Conservation (phyloP, 1,284 basidiomycete species). For the Cronartium quercuum region DNA sequence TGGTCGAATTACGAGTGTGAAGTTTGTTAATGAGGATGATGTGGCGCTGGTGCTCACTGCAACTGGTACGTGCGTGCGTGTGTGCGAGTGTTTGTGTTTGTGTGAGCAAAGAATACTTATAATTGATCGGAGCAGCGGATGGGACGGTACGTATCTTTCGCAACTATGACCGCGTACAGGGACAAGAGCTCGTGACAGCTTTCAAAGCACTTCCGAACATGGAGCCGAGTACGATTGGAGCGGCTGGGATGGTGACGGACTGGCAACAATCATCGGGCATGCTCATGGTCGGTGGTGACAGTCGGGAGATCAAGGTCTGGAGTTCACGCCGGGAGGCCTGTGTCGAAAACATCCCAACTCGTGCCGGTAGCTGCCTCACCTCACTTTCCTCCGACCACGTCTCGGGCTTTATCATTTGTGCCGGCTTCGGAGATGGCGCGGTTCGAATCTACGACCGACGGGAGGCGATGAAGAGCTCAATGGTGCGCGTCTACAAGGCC, state of each 20-base stretch:
- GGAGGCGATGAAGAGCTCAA: conserved; percentile 72
- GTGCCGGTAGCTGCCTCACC: conserved; percentile 82
- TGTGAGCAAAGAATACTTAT: background rate
- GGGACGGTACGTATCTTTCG: conserved; percentile 31
- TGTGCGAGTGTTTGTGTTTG: background rate
- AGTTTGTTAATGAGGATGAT: conserved; percentile 36
- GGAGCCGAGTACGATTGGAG: conserved; percentile 25
- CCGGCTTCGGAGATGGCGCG: conserved; percentile 86
- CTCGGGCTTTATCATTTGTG: conserved; percentile 72
- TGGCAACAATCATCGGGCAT: conserved; percentile 89
- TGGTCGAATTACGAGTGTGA: conserved; percentile 22
- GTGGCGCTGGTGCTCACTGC: conserved; percentile 19
- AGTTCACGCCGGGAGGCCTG: conserved; percentile 87
- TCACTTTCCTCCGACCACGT: conserved; percentile 73
- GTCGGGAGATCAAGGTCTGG: conserved; percentile 83
- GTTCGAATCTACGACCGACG: conserved; percentile 89
- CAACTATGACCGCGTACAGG: conserved; percentile 11
- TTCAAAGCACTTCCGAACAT: conserved; percentile 32
- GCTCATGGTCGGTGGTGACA: conserved; percentile 83
- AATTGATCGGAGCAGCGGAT: conserved; percentile 4
- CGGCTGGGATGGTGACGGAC: conserved; percentile 62
- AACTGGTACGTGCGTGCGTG: conserved; percentile 9
- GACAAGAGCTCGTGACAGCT: conserved; percentile 20
- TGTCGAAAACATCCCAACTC: conserved; percentile 77
- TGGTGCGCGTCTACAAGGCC: conserved; percentile 67